Evolutionary conservation across 352 stramenopile genomes (phyloP), one percentile per base, ranked within the genome.

Genomic region (Phytophthora tentaculata): DNA sequence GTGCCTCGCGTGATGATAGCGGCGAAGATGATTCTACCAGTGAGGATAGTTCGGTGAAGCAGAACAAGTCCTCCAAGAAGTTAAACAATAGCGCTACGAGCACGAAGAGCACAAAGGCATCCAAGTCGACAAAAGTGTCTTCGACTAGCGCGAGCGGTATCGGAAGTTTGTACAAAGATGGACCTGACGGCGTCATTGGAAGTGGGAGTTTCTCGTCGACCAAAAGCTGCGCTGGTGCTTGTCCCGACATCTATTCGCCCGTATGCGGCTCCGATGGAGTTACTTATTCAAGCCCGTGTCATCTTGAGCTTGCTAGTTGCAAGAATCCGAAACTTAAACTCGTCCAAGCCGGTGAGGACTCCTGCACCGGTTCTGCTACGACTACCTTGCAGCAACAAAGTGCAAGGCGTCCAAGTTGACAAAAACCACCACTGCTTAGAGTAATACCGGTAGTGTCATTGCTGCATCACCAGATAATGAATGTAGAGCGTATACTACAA

Each of bases 251-350:
- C 19, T 74, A 77, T 58, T 61, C 61, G 10, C 61, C 68, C 5
- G 70, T 84, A 2, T 84, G 76, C 26, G 76, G 76, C 52, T 81
- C 73, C 16, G 54, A 84, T 41, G 58, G 67, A 6, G 60, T 73
- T 32, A 81, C 58, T 17, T 81, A 81, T 44, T 64, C 43, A 37
- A 81, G 62, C 32, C 10, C 57, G 16, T 81, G 74, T 45, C 49
- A 69, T 14, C 54, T 73, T 14, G 24, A 69, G 32, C 60, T 68
- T 32, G 66, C 66, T 47, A 61, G 54, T 26, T 74, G 67, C 41
- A 69, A 74, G 32, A 62, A 69, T 9, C 67, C 67, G 13, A 55
- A 74, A 24, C 48, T 70, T 3, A 55, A 58, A 29, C 20, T 74
- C 10, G 28, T 56, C 44, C 29, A 70, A 45, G 54, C 44, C 55